Conservation (phyloP, 2,329 filamentous ascomycete species). For the Curvularia spicifera region DNA sequence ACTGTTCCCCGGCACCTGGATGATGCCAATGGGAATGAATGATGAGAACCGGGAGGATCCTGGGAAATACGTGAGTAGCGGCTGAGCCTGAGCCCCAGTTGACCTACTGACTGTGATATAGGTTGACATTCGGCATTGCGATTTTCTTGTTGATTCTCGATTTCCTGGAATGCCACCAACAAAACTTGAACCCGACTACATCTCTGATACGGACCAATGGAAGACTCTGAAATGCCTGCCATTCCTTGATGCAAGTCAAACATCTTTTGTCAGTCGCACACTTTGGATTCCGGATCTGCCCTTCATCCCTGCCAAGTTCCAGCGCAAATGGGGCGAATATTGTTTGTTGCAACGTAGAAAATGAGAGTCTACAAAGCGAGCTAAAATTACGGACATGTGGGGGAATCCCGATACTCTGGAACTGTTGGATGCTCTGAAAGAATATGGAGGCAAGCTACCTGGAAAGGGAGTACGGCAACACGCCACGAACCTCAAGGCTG, state of each 20-base stretch:
- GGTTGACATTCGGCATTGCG: constrained; percentile 74
- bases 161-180: constrained; percentile 68
- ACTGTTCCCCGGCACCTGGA: constrained; percentile 82
- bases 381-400: neutral
- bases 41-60: constrained; percentile 86
- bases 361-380: neutral
- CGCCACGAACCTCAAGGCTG: neutral
- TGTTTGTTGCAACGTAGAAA: constrained; percentile 72
- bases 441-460: neutral
- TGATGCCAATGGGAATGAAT: constrained; percentile 85
- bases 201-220: constrained; percentile 77
- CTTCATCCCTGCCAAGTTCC: constrained; percentile 71
- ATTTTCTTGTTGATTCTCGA: constrained; percentile 86
- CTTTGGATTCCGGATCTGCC: constrained; percentile 80
- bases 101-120: constrained; percentile 40
- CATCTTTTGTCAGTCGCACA: constrained; percentile 74
- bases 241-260: constrained; percentile 82
- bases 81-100: too few relatives aligned
- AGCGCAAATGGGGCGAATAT: constrained; percentile 84
- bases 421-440: neutral
- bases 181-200: constrained; percentile 78
- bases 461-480: neutral
- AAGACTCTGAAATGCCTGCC: constrained; percentile 74
- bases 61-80: constrained; percentile 75
- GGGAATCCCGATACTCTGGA: neutral